Base-by-base conservation (phyloP, 179 eudicot genomes). In the Spergularia azorica region DNA sequence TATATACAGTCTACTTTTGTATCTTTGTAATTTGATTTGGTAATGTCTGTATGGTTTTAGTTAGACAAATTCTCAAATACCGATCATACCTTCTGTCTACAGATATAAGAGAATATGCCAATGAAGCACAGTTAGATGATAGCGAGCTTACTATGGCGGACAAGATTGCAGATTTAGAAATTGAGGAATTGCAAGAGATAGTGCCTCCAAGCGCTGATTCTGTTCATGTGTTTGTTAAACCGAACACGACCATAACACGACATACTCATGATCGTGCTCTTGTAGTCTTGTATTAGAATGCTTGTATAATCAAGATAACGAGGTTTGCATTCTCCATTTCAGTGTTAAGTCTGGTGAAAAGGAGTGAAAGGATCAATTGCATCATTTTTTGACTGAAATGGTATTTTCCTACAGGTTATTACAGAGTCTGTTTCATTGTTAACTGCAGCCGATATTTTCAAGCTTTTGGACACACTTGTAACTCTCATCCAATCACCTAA, bases 221-320 rank as follows among this genome's bases (percentile, higher is more conserved):
- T 6, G 88, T 93, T 76, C 90, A 86, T 85, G 85, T 93, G 67
- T 72, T 93, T n/a, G 80, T 90, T 93, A 70, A 91, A 89, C 79
- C 98, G 90, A 84, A 96, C 98, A 59, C 74, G 91, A 43, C 92
- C n/a, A n/a, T n/a, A n/a, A n/a, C n/a, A n/a, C n/a, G n/a, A n/a
- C n/a, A 86, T 73, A 96, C 96, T 4, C 90, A 90, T 82, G 98
- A 91, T 72, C 87, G 83, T 71, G 79, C 87, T 3, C 96, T 90
- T 71, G 79, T 93, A 71, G n/a, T n/a, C n/a, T n/a, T n/a, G n/a
- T n/a, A n/a, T 77, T 89, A 46, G 89, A 89, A 79, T 93, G 96
- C 87, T 79, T 93, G 55, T 85, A 71, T 77, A 93, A 91, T 82
- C 92, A 88, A 85, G 91, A 93, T 76, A 87, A 87, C 66, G 91